Percentiles rank a stretch among this genome's conserved stretches.
phyloP scores from a whole-genome alignment of 352 stramenopile species.

The Pythium aristosporum region DNA sequence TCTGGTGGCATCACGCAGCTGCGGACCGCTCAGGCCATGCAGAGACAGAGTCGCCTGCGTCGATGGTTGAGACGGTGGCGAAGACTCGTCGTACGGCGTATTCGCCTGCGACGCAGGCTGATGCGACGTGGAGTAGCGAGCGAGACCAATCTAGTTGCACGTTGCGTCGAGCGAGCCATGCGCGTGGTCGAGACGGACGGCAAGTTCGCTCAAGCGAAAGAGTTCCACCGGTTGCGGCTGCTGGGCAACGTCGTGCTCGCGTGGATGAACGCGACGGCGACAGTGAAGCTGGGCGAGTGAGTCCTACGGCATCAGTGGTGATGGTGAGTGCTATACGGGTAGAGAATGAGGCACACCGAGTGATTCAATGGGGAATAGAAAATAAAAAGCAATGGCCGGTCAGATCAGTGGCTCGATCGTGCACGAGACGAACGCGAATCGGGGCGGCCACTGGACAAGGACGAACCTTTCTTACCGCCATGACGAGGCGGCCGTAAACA shows the following conservation, averaged over 20 bases:
- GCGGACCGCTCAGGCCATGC: background rate
- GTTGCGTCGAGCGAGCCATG: background rate
- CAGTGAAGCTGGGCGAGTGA: background rate
- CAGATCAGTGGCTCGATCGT: slow-evolving; percentile 15
- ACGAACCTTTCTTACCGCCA: slow-evolving; percentile 68
- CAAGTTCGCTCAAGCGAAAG: slow-evolving; percentile 50
- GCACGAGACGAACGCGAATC: background rate
- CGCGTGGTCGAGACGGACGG: slow-evolving; percentile 34
- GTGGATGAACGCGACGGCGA: slow-evolving; percentile 30
- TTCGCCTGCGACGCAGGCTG: slow-evolving; percentile 4
- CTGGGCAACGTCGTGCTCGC: slow-evolving; percentile 17
- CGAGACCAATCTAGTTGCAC: background rate
- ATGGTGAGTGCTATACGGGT: background rate
- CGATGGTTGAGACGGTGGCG: slow-evolving; percentile 13
- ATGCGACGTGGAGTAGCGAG: background rate
- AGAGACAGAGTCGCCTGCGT: background rate
- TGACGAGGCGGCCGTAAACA: slow-evolving; percentile 34
- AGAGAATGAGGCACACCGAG: background rate
- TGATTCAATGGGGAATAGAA: background rate
- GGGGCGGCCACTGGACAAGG: slow-evolving; percentile 40
- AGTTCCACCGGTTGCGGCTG: slow-evolving; percentile 37
- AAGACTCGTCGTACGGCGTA: background rate
- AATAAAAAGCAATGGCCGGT: slow-evolving; percentile 15
- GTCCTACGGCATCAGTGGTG: background rate
- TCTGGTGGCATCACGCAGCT: slow-evolving; percentile 4